Base-by-base conservation (phyloP, 306 rosid genomes). In the Gleditsia sinensis region DNA sequence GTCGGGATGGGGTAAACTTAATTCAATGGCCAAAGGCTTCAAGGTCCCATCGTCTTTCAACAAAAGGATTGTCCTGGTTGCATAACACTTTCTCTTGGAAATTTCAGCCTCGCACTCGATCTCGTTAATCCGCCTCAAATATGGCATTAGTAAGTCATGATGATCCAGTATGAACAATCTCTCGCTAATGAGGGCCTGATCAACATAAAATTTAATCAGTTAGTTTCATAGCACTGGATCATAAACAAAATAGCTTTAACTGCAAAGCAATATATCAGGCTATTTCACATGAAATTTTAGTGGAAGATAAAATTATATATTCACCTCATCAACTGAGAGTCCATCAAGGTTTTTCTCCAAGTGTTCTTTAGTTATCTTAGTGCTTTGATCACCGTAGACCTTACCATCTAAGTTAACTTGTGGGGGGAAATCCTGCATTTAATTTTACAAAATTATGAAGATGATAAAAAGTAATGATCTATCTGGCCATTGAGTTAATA, bases 11-110 rank as follows among this genome's bases (percentile, higher is more conserved):
- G 96, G 97, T 68, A 83, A 36, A 65, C 98, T 90, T 43, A 90
- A 30, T 48, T 93, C 98, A 37, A 93, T 88, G 2, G 88, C 95
- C 42, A 90, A 2, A 21, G 98, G 98, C 70, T 57, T 83, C 80
- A 93, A 77, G 21, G 95, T 87, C 7, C 89, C 95, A 40, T 90
- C 89, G 3, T 13, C 57, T 66, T 78, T 72, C 69, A 93, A 60
- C 81, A 87, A 78, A 39, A 93, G 91, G 45, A 93, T 46, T 27
- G 98, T 90, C 32, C 98, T 87, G 3, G 82, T 80, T 21, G 96
- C 92, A 77, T 90, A 93, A 0, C 83, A 78, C 67, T 88, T 87
- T 34, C 86, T 50, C 0, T 12, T 50, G 1, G 72, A 5, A 7
- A 85, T 83, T 53, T 67, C 7, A 50, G n/a, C n/a, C n/a, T n/a